Evolutionary conservation across 306 rosid genomes (phyloP).

Genomic region (Rosa multiflora): DNA sequence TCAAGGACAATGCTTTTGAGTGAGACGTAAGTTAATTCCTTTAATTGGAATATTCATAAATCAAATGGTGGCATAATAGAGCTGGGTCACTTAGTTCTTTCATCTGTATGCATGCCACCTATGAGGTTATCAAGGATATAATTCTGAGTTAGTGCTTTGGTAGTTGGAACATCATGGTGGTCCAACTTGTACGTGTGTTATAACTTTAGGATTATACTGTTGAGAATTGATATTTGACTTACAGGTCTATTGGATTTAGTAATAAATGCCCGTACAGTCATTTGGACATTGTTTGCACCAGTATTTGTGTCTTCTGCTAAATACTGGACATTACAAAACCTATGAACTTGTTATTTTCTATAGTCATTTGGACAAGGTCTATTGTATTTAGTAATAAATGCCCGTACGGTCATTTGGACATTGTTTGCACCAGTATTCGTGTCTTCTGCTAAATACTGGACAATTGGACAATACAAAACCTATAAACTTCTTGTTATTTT

Average conservation of each 20-base stretch:
- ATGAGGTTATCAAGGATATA: background rate
- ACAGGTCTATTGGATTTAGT: background rate
- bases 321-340: background rate
- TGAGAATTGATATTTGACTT: background rate
- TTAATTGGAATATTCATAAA: slow-evolving; percentile 17
- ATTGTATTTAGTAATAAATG: background rate
- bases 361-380: background rate
- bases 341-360: background rate
- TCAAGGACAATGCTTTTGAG: slow-evolving; percentile 81
- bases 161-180: background rate
- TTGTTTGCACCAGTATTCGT: background rate
- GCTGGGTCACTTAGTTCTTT: background rate
- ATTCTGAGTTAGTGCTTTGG: background rate
- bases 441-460: background rate
- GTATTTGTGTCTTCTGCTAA: background rate
- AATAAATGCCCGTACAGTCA: background rate
- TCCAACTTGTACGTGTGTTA: background rate
- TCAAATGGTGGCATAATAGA: background rate
- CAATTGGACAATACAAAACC: background rate
- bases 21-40: slow-evolving; percentile 63
- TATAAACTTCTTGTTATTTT: background rate
- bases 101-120: background rate
- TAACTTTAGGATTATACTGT: background rate
- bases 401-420: background rate
- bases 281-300: background rate